Conservation (phyloP, 805 yeast genomes). For the Candida tammaniensis region DNA sequence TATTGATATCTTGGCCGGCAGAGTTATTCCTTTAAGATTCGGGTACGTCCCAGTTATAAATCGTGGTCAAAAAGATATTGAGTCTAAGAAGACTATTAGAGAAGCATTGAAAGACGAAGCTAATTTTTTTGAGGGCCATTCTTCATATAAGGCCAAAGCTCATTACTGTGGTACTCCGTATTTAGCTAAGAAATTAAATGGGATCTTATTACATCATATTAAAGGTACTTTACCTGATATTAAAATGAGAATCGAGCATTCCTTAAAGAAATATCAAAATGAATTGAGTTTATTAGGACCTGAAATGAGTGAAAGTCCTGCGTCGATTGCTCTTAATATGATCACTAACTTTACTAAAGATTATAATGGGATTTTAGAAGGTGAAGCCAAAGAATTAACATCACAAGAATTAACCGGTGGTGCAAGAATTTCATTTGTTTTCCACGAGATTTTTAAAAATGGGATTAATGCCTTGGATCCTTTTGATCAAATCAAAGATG, state of each 20-base stretch:
- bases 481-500: constrained; percentile 92
- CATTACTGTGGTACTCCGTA: constrained; percentile 99
- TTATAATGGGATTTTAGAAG: constrained; percentile 85
- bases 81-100: constrained; percentile 79
- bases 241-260: constrained; percentile 81
- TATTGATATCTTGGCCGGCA: constrained; percentile 89
- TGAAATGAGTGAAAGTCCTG: constrained; percentile 83
- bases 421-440: constrained; percentile 94
- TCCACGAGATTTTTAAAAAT: constrained; percentile 92
- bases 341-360: constrained; percentile 92
- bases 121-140: constrained; percentile 79
- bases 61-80: constrained; percentile 97
- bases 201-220: constrained; percentile 86
- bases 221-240: constrained; percentile 72
- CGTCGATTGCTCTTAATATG: constrained; percentile 83
- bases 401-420: constrained; percentile 94
- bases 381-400: constrained; percentile 86
- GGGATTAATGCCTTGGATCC: constrained; percentile 93
- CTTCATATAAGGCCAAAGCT: constrained; percentile 88
- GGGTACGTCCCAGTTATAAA: constrained; percentile 97
- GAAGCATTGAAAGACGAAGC: constrained; percentile 82
- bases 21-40: constrained; percentile 90
- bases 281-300: constrained; percentile 83
- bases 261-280: constrained; percentile 76
- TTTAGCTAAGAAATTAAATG: constrained; percentile 86